Conservation (phyloP, 805 yeast genomes). For the Candida insectalens region DNA sequence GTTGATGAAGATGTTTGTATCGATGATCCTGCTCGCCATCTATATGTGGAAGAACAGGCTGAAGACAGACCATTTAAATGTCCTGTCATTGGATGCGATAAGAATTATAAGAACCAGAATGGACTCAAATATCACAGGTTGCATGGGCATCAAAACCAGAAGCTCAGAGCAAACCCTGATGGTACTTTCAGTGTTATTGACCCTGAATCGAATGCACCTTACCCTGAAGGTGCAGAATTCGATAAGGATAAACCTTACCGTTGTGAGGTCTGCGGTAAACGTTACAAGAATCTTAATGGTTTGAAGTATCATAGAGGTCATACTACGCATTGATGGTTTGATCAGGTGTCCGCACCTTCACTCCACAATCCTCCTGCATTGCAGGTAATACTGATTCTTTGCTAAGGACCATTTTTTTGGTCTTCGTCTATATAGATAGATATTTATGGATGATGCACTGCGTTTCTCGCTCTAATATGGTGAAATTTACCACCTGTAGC, state of each 20-base stretch:
- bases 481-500: no score
- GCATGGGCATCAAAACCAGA: constrained; percentile 97
- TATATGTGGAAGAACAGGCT: constrained; percentile 85
- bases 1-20: constrained; percentile 55
- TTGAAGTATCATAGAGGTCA: constrained; percentile 96
- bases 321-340: constrained; percentile 65
- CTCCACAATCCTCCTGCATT: no score
- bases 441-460: no score
- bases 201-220: constrained; percentile 82
- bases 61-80: constrained; percentile 94
- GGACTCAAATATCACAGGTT: constrained; percentile 92
- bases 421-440: background rate
- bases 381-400: no score
- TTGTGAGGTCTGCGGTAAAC: constrained; percentile 96
- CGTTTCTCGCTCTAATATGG: no score
- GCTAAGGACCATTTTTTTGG: no score
- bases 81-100: constrained; percentile 97
- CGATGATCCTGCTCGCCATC: constrained; percentile 93
- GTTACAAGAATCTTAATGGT: constrained; percentile 94
- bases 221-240: constrained; percentile 87
- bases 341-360: no score
- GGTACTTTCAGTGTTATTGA: constrained; percentile 90
- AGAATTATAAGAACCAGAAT: constrained; percentile 94
- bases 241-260: constrained; percentile 98
- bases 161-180: constrained; percentile 80